Evolutionary conservation across 805 yeast genomes (phyloP).

Genomic region (Torulaspora maleeae): DNA sequence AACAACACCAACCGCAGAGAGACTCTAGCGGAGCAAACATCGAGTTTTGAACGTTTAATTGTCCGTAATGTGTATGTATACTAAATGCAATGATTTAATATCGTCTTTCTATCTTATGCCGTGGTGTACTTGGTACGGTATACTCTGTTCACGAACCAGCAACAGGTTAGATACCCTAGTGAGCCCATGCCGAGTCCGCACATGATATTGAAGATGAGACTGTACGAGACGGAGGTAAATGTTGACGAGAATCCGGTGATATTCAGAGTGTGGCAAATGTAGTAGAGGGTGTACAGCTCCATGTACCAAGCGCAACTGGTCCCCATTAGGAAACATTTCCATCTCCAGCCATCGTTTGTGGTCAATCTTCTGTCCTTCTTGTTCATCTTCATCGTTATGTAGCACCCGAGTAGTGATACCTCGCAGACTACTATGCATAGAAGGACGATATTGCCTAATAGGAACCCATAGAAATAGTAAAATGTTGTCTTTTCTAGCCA

Average conservation of each 20-base stretch:
- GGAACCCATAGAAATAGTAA: conserved; percentile 75
- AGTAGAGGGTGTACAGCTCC: conserved; percentile 61
- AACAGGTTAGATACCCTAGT: conserved; percentile 63
- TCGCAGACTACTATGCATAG: conserved; percentile 63
- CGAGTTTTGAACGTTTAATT: conserved; percentile 8
- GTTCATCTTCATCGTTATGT: conserved; percentile 45
- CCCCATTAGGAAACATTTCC: conserved; percentile 73
- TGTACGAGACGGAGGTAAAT: conserved; percentile 66
- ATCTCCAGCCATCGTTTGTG: conserved; percentile 53
- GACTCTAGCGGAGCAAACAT: conserved; percentile 9
- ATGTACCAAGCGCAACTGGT: conserved; percentile 69
- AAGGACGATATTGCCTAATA: conserved; percentile 56
- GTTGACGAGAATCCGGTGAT: conserved; percentile 64
- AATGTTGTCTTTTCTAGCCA: conserved; percentile 79
- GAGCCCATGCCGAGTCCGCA: conserved; percentile 73
- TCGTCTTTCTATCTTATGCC: neutral
- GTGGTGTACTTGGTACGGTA: conserved; percentile 11
- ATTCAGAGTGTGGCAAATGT: conserved; percentile 52
- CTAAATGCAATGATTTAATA: conserved; percentile 3
- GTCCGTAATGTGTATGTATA: neutral
- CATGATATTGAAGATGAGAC: conserved; percentile 56
- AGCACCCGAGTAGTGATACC: conserved; percentile 65
- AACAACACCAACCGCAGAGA: conserved; percentile 22
- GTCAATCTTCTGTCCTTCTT: conserved; percentile 4
- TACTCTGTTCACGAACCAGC: conserved; percentile 54